Percentiles rank a stretch among this genome's conserved stretches.
phyloP scores from a whole-genome alignment of 148 eudicot genomes.

The Amaranthus hypochondriacus region DNA sequence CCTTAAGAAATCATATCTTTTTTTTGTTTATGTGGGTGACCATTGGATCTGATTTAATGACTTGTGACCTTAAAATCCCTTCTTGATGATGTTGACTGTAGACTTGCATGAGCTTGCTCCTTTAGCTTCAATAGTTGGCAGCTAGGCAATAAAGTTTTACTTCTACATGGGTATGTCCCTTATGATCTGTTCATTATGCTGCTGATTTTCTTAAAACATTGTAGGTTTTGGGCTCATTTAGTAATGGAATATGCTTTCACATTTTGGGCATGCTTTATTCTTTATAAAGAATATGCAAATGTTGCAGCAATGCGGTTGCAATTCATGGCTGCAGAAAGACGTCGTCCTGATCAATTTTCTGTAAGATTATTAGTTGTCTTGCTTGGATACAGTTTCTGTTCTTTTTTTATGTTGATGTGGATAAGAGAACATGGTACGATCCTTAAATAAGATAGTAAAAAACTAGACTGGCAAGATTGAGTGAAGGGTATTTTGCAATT shows the following conservation, averaged over 20 bases:
- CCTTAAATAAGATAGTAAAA: background rate
- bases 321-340: conserved; percentile 72
- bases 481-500: background rate
- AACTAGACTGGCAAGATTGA: background rate
- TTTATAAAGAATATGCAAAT: conserved; percentile 64
- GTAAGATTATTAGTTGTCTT: conserved; percentile 39
- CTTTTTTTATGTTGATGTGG: background rate
- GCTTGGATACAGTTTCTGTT: background rate
- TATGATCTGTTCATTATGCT: conserved; percentile 6
- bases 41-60: too few species aligned
- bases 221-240: conserved; percentile 86
- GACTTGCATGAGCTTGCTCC: too few species aligned
- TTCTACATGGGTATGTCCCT: too few species aligned
- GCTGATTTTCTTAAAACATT: conserved; percentile 9
- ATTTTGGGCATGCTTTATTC: conserved; percentile 74
- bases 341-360: conserved; percentile 92
- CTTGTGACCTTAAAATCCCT: too few species aligned
- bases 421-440: background rate
- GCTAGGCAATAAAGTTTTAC: too few species aligned
- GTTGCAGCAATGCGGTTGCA: conserved; percentile 72
- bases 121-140: too few species aligned
- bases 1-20: too few species aligned
- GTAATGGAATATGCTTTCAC: conserved; percentile 77
- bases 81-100: too few species aligned
- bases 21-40: too few species aligned